Percentiles rank a stretch among this genome's conserved stretches.
Conservation (phyloP, 116 monocot genomes). For the Iris pallida region DNA sequence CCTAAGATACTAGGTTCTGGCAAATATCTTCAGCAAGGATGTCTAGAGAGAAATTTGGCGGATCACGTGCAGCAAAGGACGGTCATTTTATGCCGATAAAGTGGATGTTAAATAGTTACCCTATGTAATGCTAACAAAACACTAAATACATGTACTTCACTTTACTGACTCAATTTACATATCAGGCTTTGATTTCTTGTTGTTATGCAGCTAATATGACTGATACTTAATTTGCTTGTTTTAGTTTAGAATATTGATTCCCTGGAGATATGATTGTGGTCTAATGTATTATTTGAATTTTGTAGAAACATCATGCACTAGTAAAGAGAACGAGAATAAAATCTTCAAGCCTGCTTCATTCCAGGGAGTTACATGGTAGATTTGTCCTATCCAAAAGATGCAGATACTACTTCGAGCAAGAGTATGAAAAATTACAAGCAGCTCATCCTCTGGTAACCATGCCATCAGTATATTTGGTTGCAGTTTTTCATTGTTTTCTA, state of each 20-base stretch:
- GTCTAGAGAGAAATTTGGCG: too few relatives aligned
- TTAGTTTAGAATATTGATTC: neutral
- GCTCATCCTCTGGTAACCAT: conserved; percentile 52
- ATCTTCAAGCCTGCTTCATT: conserved; percentile 35
- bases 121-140: too few relatives aligned
- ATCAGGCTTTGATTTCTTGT: neutral
- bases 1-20: too few relatives aligned
- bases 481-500: too few relatives aligned
- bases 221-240: neutral
- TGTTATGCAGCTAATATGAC: neutral
- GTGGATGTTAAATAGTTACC: too few relatives aligned
- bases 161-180: too few relatives aligned
- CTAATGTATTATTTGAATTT: neutral
- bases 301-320: conserved; percentile 31
- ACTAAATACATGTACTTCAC: too few relatives aligned
- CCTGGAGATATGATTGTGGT: neutral
- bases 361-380: conserved; percentile 71
- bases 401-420: conserved; percentile 35
- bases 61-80: too few relatives aligned
- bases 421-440: conserved; percentile 57
- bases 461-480: neutral
- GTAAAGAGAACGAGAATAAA: conserved; percentile 22
- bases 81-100: too few relatives aligned
- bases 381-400: conserved; percentile 22
- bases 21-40: too few relatives aligned